Conservation (phyloP, 2,329 filamentous ascomycete genomes). For the Arthrobotrys sphaeroides region DNA sequence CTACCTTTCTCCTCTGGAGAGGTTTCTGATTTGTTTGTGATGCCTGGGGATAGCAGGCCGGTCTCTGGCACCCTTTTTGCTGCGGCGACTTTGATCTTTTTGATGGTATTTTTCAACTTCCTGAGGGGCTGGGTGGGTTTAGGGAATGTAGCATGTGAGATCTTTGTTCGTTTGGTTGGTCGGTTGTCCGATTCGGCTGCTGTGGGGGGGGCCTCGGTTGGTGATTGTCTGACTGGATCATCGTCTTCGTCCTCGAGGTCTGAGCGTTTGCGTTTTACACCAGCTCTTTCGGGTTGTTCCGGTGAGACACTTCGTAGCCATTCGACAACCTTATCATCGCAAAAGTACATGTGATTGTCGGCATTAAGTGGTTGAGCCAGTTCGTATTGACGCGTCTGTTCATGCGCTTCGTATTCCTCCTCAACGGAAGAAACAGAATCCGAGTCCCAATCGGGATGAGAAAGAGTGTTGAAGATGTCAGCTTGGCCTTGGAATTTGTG, state of each 20-base stretch:
- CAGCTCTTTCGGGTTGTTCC: conserved; percentile 13
- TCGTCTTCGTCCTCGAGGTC: conserved; percentile 24
- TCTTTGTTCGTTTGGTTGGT: conserved; percentile 32
- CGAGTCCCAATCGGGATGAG: conserved; percentile 27
- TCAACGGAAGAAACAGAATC: conserved; percentile 31
- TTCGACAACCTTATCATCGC: conserved; percentile 20
- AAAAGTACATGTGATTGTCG: conserved; percentile 37
- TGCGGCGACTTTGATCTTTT: background rate
- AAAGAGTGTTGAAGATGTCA: conserved; percentile 32
- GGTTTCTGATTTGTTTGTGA: conserved; percentile 39
- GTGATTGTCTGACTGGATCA: background rate
- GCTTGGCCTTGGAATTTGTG: conserved; percentile 41
- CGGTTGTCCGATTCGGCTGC: conserved; percentile 3
- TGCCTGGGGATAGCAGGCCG: conserved; percentile 32
- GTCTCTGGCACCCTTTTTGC: conserved; percentile 9
- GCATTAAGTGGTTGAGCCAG: conserved; percentile 3
- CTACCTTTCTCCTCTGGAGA: conserved; percentile 37
- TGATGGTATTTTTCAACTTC: background rate
- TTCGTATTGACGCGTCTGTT: conserved; percentile 1
- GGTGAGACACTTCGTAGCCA: conserved; percentile 42
- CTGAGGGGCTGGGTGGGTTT: background rate
- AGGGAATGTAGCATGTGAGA: conserved; percentile 3
- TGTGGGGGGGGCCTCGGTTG: background rate
- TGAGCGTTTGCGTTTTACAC: conserved; percentile 25
- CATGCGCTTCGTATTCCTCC: conserved; percentile 19